Evolutionary conservation across 2,329 filamentous ascomycete species (phyloP), one percentile per base, ranked within the genome.

Genomic region (Aspergillus sclerotialis): DNA sequence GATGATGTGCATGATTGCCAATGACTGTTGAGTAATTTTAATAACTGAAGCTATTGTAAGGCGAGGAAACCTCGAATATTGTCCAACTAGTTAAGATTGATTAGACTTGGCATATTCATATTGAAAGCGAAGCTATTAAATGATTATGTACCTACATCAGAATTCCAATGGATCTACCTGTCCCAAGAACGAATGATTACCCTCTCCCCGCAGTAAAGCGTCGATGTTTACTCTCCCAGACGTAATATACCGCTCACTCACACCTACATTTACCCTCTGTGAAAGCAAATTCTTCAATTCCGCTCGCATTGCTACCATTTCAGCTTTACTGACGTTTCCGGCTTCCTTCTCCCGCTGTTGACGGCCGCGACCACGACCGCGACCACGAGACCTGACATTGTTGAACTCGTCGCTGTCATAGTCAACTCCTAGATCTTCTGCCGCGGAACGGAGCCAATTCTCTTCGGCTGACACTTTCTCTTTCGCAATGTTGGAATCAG

Each of bases 371-470:
- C 88, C 88, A 30, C 87, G 73, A 0, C 84, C 82, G 8, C 52
- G 49, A 7, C 44, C 50, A 14, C 47, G 44, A 15, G 45, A 42
- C 35, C 69, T 72, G 5, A 79, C 76, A 45, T 83, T 68, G 28
- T 75, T 84, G 42, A 94, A 82, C 29, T 93, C 87, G 23, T 94
- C 88, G 40, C 79, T 84, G 55, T 96, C 88, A 55, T 94, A 94
- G 33, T 95, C 90, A 0, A 96, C 85, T 1, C 92, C 92, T 0
- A 98, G 71, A 44, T 96, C 90, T 38, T 95, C 88, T 0, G 92
- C 92, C 0, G 88, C 89, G 30, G 76, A 77, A 28, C 78, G 78
- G 49, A 96, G 69, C 79, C 89, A 92, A 36, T 86, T 78, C 46
- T 94, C 85, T 48, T 94, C 85, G 50, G 83, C 82, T 36, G 77